Evolutionary conservation across 192 early-diverging fungal genomes (phyloP), one percentile per base, ranked within the genome.

Genomic region (Thoreauomyces humboldtii): DNA sequence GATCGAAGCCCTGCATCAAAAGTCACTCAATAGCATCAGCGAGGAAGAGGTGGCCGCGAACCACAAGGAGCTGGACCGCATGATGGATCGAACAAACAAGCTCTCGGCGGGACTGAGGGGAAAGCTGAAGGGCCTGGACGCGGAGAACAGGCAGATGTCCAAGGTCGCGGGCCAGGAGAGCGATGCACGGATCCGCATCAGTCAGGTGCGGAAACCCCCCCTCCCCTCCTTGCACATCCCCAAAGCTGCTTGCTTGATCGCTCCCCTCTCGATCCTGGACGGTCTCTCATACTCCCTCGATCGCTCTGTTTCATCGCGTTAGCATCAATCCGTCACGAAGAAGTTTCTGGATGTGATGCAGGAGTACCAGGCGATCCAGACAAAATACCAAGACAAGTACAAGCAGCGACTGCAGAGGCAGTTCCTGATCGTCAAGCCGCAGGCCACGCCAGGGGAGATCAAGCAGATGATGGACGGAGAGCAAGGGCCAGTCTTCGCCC

Each of bases 351-450:
- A 83, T 42, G 77, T 81, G 15, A 81, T 83, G 81, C 86, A 82
- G 48, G 83, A 88, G 32, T 94, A 90, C 64, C 90, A 92, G 68
- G 73, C 79, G 7, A 83, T 89, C 6, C 90, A 94, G 69, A 79
- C 81, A 60, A 87, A 85, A 42, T 91, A 89, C 62, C 86, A 92
- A 52, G 82, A 86, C 55, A 92, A 92, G 74, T 93, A 91, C 70
- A 84, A 91, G 61, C 82, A 87, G 46, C 72, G 91, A 46, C 78
- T 94, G 81, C 88, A 92, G 69, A 73, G 89, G 65, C 91, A 94
- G 60, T 88, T 86, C 72, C 79, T 86, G 51, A 90, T 94, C 77
- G 91, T 93, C 31, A 89, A 92, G 59, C 92, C 92, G 9, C 81
- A 85, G 45, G 91, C 92, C 2, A 85, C 86, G 4, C 69, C 77